Percentiles rank a stretch among this genome's conserved stretches.
Evolutionary conservation across 164 flowering plant genomes (phyloP).

Genomic region (Vitis amurensis): DNA sequence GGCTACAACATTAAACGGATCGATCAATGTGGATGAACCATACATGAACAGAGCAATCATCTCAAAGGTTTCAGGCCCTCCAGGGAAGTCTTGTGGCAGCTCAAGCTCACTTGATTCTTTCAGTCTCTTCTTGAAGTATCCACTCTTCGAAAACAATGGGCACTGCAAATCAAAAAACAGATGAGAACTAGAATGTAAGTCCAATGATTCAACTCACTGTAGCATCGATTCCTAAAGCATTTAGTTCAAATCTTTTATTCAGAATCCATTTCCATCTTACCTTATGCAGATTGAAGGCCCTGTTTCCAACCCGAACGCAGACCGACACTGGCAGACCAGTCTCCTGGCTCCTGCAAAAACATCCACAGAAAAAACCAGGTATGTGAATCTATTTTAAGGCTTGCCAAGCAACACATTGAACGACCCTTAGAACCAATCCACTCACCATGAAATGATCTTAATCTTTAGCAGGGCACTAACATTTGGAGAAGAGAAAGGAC

Average conservation of each 20-base stretch:
- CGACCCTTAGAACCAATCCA: not conserved
- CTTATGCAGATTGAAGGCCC: conserved; percentile 77
- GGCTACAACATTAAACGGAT: conserved; percentile 81
- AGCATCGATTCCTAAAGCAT: too few relatives aligned
- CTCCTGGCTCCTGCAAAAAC: conserved; percentile 70
- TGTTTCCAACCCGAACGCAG: conserved; percentile 53
- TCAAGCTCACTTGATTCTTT: conserved; percentile 48
- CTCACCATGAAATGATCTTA: conserved; percentile 75
- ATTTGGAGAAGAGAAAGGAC: conserved; percentile 75
- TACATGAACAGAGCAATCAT: conserved; percentile 76
- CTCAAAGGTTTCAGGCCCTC: conserved; percentile 81
- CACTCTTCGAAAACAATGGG: conserved; percentile 64
- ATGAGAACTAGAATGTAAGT: not conserved
- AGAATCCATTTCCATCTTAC: conserved; percentile 28
- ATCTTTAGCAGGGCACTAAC: conserved; percentile 69
- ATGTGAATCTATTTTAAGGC: not conserved
- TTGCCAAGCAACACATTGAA: not conserved
- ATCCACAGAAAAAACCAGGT: not conserved
- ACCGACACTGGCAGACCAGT: conserved; percentile 78
- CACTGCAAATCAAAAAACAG: conserved; percentile 38
- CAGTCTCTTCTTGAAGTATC: conserved; percentile 64
- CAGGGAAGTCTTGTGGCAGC: conserved; percentile 73
- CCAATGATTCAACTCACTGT: too few relatives aligned
- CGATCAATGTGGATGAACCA: conserved; percentile 63
- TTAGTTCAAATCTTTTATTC: too few relatives aligned